phyloP scores from a whole-genome alignment of 179 eudicot genomes.

The Sideroxylon spinosum region DNA sequence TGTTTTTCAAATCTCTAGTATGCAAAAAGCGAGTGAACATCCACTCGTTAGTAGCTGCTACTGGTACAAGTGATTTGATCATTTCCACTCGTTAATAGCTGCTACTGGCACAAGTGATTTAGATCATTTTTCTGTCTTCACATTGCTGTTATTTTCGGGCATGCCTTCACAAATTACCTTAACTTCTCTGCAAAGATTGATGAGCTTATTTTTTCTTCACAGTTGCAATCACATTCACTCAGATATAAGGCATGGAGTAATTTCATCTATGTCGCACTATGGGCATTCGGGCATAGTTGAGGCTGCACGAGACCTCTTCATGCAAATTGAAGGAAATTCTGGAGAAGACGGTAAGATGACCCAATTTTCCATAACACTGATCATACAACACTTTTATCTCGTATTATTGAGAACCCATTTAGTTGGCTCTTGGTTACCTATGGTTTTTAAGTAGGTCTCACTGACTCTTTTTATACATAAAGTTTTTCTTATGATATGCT shows the following conservation, averaged over 20 bases:
- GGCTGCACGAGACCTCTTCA: constrained; percentile 71
- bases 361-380: not conserved
- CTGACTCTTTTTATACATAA: not conserved
- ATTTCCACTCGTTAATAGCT: not conserved
- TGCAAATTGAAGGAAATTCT: constrained; percentile 59
- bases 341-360: constrained; percentile 26
- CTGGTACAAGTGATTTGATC: not conserved
- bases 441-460: not conserved
- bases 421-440: not conserved
- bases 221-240: constrained; percentile 39
- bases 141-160: not conserved
- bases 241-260: constrained; percentile 31
- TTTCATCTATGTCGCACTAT: constrained; percentile 57
- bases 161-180: not conserved
- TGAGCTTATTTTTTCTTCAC: constrained; percentile 18
- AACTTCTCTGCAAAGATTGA: not conserved
- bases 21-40: not conserved
- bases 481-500: too few species aligned
- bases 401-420: not conserved
- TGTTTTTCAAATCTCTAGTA: not conserved
- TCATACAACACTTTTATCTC: not conserved
- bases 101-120: not conserved
- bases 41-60: not conserved
- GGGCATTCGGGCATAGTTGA: constrained; percentile 75
- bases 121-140: not conserved